Evolutionary conservation across 768 basidiomycete species (phyloP), one percentile per base, ranked within the genome.

Genomic region (Mrakia blollopis): DNA sequence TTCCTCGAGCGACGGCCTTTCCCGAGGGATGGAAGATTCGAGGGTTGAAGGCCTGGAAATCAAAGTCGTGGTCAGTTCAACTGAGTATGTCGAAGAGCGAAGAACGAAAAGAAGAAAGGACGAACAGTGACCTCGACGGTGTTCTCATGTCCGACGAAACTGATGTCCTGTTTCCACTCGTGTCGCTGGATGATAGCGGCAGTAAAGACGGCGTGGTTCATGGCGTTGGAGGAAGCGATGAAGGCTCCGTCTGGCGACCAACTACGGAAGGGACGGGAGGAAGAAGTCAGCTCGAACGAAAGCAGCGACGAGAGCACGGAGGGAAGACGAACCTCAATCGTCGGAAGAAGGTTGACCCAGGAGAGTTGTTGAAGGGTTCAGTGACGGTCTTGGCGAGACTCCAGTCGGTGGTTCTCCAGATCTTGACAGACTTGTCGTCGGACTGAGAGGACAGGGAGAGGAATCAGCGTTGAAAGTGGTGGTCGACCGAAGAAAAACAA

Each of bases 231-330:
- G 0, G 95, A 93, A 6, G 94, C 97, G 78, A 99, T 93, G 82
- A 97, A 94, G 2, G 96, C 92, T n/a, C 97, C 97, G 81, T 98
- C 97, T 2, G 97, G 97, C 0, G 95, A 98, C 97, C 97, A 99
- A 80, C 95, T 97, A 78, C 10, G n/a, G 14, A 28, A 30, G 2
- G 75, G 21, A 50, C 2, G 16, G 7, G 16, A 14, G 14, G 21
- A 61, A 32, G 11, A 44, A 32, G 39, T n/a, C 52, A 60, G 44
- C 44, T n/a, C 30, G 25, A 10, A 23, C 18, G 54, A n/a, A 54
- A 32, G 57, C 60, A 39, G 39, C 23, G n/a, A 30, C 2, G 32
- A 28, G 50, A n/a, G 30, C 23, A 71, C n/a, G 1, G 32, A 60
- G 18, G 75, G 32, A 39, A 52, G 47, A 67, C 47, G 54, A 76